phyloP scores from a whole-genome alignment of 345 rosid genomes.

The Corymbia maculata region DNA sequence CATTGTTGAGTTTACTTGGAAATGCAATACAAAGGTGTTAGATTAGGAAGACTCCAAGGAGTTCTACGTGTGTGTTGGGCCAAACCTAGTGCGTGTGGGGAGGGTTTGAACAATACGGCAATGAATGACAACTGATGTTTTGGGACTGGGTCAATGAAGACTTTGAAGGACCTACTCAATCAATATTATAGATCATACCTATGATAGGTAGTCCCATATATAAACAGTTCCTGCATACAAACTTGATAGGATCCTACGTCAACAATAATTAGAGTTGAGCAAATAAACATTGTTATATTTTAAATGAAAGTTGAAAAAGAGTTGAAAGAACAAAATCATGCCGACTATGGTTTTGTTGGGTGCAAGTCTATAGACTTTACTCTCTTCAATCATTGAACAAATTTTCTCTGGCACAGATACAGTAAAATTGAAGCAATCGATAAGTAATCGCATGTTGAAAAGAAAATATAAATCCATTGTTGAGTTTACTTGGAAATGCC shows the following conservation, averaged over 20 bases:
- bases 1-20: neutral
- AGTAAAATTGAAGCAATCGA: neutral
- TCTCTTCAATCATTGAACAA: conserved; percentile 45
- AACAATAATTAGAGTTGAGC: neutral
- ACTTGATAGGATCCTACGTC: conserved; percentile 37
- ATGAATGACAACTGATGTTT: neutral
- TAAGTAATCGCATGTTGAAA: neutral
- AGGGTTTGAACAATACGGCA: neutral
- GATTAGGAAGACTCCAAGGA: neutral
- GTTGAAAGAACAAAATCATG: neutral
- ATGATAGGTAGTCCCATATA: conserved; percentile 58
- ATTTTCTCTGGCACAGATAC: conserved; percentile 27
- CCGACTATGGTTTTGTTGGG: conserved; percentile 45
- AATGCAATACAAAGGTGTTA: neutral
- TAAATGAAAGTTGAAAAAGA: neutral
- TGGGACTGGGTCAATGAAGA: neutral
- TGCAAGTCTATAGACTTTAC: conserved; percentile 46
- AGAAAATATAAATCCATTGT: neutral
- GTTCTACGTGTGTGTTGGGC: neutral
- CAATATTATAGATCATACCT: conserved; percentile 28
- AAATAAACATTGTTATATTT: neutral
- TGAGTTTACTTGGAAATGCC: neutral
- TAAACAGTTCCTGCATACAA: conserved; percentile 41
- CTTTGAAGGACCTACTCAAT: neutral
- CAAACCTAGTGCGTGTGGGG: neutral